phyloP scores from a whole-genome alignment of 768 basidiomycete species.

The Leccinellum rugosiceps region DNA sequence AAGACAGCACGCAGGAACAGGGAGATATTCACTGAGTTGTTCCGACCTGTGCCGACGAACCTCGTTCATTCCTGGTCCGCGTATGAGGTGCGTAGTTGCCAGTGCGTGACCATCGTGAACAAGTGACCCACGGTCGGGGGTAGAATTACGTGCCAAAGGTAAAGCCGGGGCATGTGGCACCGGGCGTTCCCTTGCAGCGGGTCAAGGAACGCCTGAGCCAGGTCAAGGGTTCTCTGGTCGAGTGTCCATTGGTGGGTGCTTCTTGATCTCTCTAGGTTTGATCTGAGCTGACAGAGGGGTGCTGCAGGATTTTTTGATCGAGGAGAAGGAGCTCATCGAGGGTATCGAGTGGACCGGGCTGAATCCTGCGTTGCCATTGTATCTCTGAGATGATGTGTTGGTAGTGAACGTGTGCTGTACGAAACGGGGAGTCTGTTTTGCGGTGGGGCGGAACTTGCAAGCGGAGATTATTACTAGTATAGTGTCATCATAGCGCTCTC shows the following conservation, averaged over 20 bases:
- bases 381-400: conserved; percentile 43
- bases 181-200: conserved; percentile 59
- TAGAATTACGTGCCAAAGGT: conserved; percentile 74
- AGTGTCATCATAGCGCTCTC: no score
- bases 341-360: conserved; percentile 71
- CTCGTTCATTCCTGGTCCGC: conserved; percentile 73
- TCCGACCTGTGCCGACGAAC: conserved; percentile 85
- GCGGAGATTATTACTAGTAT: conserved; percentile 19
- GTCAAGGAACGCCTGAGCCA: conserved; percentile 73
- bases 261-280: neutral
- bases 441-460: no score
- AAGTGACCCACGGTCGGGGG: conserved; percentile 6
- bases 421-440: neutral
- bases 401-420: neutral
- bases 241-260: conserved; percentile 62
- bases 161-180: conserved; percentile 78
- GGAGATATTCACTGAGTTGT: conserved; percentile 82
- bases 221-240: conserved; percentile 72
- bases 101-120: neutral
- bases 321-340: conserved; percentile 67
- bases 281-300: conserved; percentile 7
- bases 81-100: conserved; percentile 64
- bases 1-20: conserved; percentile 76
- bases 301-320: conserved; percentile 77
- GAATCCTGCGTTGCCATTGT: conserved; percentile 78